Base-by-base conservation (phyloP, 2,329 filamentous ascomycete species). In the Botrytis byssoidea region DNA sequence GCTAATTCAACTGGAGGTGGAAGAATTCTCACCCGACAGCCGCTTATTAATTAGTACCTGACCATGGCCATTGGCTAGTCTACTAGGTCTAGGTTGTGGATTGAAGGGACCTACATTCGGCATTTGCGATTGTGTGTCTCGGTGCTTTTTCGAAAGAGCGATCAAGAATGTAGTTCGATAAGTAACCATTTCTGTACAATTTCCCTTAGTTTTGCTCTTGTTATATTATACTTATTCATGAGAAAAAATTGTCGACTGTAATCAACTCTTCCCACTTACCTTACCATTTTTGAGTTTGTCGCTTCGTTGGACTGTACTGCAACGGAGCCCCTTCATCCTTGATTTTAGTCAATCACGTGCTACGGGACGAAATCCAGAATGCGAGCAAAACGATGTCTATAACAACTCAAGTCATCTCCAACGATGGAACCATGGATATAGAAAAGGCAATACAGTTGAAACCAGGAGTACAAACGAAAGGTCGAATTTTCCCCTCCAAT, bases 401-500 rank as follows among this genome's bases (percentile, higher is more conserved):
- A 46, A 76, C 75, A 57, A 81, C 78, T n/a, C 77, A 79, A 71
- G 67, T 79, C 44, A 74, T 69, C 48, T 25, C 66, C 40, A 69
- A 77, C 44, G 73, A 75, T 63, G 66, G 67, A 42, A 65, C 70
- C 7, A 29, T 74, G 57, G 74, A 73, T 7, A 25, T 74, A 48
- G 74, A 75, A 32, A 76, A 71, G n/a, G 63, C 74, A 48, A 37
- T 77, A 70, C 77, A 72, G 44, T 57, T 79, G 46, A 75, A 78
- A 40, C 76, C 75, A 42, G 70, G 70, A n/a, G 75, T 76, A 1
- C 77, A 71, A 48, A 74, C 71, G 20, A 76, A 77, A 70, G 73
- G 75, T 32, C 74, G 79, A 74, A 71, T 78, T 37, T 81, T 81
- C 69, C 73, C 74, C 44, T 72, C 74, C 16, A 87, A 92, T 83